Evolutionary conservation across 208 protist genomes (phyloP), one percentile per base, ranked within the genome.

Genomic region (Jaenimonas drosophilae): DNA sequence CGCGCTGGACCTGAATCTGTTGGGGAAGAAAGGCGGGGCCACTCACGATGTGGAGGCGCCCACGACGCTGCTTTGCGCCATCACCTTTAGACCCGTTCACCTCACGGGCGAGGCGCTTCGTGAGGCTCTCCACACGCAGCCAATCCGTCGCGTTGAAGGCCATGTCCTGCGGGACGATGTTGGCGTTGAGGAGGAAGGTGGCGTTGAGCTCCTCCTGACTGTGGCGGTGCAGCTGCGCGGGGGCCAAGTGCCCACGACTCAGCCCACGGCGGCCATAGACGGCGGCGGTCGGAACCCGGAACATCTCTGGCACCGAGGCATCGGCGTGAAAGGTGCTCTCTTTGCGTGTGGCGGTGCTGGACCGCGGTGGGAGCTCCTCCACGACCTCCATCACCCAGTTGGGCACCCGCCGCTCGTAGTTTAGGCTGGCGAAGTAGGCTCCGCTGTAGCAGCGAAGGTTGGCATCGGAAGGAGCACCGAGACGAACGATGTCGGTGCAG

Each of bases 121-220:
- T 78, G 36, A 92, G 64, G 23, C 58, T 50, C 64, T 92, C 84
- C 24, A 92, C 48, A 11, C 84, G 72, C 39, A 78, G 46, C 80
- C 84, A 92, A 51, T 92, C 84, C 45, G 74, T 34, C 23, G 74
- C 76, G 56, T 92, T 92, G 53, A 76, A 40, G 28, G 79, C 84
- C 73, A 81, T 87, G 56, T 89, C 79, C 59, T 92, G 84, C 40
- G 84, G 84, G 7, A 89, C 74, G 30, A 88, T 78, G 61, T 92
- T 92, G 12, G 78, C 77, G 49, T 69, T 88, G 69, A 92, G 78
- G 53, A 88, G 87, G 53, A 92, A 92, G 17, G 84, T 92, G 12
- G 59, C 43, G 39, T 84, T 59, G 64, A 92, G 66, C 45, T 88
- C 76, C n/a, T 51, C 53, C 38, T 83, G 62, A 16, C 64, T 64